These are phyloP conservation scores for Saccharum hybrid DNA, from an alignment of 202 grass and related monocot genomes.

Conservation along the genomic window DNA sequence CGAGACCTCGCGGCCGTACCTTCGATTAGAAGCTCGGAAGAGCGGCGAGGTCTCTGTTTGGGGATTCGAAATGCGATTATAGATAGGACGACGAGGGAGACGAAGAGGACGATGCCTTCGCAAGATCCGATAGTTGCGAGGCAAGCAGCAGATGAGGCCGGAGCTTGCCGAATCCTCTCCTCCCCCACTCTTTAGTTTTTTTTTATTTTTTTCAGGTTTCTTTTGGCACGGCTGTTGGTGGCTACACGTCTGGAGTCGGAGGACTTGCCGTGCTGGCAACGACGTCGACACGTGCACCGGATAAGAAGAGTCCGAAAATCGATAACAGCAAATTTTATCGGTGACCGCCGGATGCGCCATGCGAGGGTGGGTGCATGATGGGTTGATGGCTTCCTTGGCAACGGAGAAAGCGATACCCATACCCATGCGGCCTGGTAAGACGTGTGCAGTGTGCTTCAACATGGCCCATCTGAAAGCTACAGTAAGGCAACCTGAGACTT, in stretches of 20 bases:
- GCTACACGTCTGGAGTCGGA: neutral
- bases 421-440: neutral
- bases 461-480: neutral
- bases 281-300: slow-evolving; percentile 42
- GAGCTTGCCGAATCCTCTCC: neutral
- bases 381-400: too few relatives aligned
- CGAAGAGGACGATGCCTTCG: neutral
- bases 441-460: neutral
- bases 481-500: neutral
- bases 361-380: too few relatives aligned
- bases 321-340: neutral
- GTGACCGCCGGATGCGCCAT: neutral
- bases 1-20: neutral
- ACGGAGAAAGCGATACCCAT: neutral
- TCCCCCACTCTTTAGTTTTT: neutral
- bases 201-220: neutral
- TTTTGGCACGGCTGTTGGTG: neutral
- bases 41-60: neutral
- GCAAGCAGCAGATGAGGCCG: slow-evolving; percentile 12
- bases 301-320: slow-evolving; percentile 17
- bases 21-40: neutral
- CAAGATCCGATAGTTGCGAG: slow-evolving; percentile 51
- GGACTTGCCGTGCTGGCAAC: slow-evolving; percentile 44
- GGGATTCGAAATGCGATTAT: neutral
- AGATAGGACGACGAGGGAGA: neutral